These are phyloP conservation scores for Thielaviopsis populi DNA, from an alignment of 2,329 filamentous ascomycete species.

Conservation along the genomic window DNA sequence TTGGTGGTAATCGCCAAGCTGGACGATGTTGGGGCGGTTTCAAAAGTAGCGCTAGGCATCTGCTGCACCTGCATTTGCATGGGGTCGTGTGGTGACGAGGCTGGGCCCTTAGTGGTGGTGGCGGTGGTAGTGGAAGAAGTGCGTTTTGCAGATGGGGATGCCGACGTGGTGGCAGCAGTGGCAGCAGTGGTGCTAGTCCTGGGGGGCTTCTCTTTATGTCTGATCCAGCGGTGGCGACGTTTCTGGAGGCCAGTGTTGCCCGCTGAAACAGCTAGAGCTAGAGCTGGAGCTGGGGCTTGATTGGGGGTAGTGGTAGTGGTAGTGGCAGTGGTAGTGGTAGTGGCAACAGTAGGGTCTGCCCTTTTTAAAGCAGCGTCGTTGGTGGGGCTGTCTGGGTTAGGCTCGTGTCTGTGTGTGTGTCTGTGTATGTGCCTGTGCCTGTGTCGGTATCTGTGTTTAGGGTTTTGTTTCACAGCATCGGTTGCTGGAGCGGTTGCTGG, in stretches of 20 bases:
- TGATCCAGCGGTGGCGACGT: not conserved
- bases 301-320: not conserved
- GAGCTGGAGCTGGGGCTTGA: not conserved
- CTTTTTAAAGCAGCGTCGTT: not conserved
- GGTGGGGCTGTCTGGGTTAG: not conserved
- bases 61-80: conserved; percentile 1
- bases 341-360: not conserved
- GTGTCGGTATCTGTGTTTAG: conserved; percentile 3
- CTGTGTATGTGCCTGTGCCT: not conserved
- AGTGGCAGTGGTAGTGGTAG: not conserved
- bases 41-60: conserved; percentile 6
- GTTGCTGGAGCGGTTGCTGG: not conserved
- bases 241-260: not conserved
- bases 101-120: not conserved
- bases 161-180: conserved; percentile 2
- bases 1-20: not conserved
- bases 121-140: not conserved
- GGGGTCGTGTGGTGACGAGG: not conserved
- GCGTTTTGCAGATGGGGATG: not conserved
- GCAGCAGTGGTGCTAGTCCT: not conserved
- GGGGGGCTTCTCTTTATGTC: not conserved
- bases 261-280: no score
- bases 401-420: not conserved
- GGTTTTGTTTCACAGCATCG: conserved; percentile 4
- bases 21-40: not conserved